Base-by-base conservation (phyloP, 148 eudicot species). In the Linanthus parryae region DNA sequence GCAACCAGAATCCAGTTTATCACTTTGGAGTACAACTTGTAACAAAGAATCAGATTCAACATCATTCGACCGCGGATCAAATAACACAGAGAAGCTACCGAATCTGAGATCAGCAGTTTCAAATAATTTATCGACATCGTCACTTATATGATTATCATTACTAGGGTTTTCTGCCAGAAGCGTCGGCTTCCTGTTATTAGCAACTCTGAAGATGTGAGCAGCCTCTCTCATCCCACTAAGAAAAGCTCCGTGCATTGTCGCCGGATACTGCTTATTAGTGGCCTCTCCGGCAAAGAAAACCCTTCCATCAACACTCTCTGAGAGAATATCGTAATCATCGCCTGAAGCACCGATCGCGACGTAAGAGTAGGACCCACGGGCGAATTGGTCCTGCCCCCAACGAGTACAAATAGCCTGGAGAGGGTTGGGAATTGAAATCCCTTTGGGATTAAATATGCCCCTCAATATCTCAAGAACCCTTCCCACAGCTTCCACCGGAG, bases 191-290 rank as follows among this genome's bases (percentile, higher is more conserved):
- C 62, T 58, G 5, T 7, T 30, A 36, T 60, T 65, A 21, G 87
- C 80, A 44, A 79, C 78, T 56, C 82, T 82, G 41, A 84, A 38
- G 48, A 92, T 87, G 44, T 92, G 78, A 26, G 99, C 96, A 52
- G 99, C 95, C 71, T 92, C 99, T 63, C 99, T 79, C 96, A 92
- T 84, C 29, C 99, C 99, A 55, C 99, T 92, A 14, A 92, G 80
- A 41, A 88, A 92, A 41, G 99, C 99, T 53, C 99, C 99, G 12
- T 92, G 99, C 99, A 92, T 92, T 3, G 99, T 92, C 4, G 99
- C 99, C 14, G 99, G 99, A 65, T 87, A 92, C 59, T 69, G 96
- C 63, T 78, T 88, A 28, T 78, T 92, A 3, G 99, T 92, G 1
- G 99, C 99, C 65, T 92, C 99, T 44, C 96, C 99, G 0, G 96